Evolutionary conservation across 805 yeast genomes (phyloP).

Genomic region (Wickerhamomyces hampshirensis): DNA sequence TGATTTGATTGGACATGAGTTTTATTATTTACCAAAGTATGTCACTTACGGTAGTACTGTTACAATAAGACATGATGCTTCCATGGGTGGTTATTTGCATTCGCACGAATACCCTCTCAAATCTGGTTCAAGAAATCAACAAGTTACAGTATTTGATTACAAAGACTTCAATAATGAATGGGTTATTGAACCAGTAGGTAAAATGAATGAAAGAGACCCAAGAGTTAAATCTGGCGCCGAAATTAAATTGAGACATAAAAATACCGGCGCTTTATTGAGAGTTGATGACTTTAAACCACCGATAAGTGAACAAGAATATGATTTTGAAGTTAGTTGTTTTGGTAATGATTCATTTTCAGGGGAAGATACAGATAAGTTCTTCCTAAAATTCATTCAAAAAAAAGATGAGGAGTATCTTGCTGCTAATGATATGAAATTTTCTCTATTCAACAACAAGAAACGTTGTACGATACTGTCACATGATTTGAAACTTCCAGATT

Average conservation of each 20-base stretch:
- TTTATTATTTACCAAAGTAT: slow-evolving; percentile 48
- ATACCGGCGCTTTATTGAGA: slow-evolving; percentile 63
- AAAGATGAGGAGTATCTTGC: slow-evolving; percentile 26
- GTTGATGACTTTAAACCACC: slow-evolving; percentile 77
- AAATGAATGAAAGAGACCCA: slow-evolving; percentile 26
- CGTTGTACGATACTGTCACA: slow-evolving; percentile 75
- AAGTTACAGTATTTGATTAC: slow-evolving; percentile 66
- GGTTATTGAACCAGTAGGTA: slow-evolving; percentile 48
- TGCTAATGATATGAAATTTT: slow-evolving; percentile 59
- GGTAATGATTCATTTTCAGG: slow-evolving; percentile 62
- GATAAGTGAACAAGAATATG: slow-evolving; percentile 84
- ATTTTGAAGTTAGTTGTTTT: slow-evolving; percentile 72
- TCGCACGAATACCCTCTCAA: slow-evolving; percentile 65
- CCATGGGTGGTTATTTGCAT: slow-evolving; percentile 75
- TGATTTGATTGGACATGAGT: slow-evolving; percentile 40
- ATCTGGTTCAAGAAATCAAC: slow-evolving; percentile 68
- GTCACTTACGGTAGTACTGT: slow-evolving; percentile 70
- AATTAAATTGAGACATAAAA: slow-evolving; percentile 65
- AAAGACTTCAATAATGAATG: slow-evolving; percentile 66
- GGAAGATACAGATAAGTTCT: slow-evolving; percentile 67
- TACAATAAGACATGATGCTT: slow-evolving; percentile 63
- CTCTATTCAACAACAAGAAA: slow-evolving; percentile 59
- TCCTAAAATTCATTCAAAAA: slow-evolving; percentile 40
- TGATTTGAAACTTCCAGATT: slow-evolving; percentile 64
- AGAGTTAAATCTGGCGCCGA: slow-evolving; percentile 31